phyloP scores from a whole-genome alignment of 768 basidiomycete species.

The Pisolithus sp. region DNA sequence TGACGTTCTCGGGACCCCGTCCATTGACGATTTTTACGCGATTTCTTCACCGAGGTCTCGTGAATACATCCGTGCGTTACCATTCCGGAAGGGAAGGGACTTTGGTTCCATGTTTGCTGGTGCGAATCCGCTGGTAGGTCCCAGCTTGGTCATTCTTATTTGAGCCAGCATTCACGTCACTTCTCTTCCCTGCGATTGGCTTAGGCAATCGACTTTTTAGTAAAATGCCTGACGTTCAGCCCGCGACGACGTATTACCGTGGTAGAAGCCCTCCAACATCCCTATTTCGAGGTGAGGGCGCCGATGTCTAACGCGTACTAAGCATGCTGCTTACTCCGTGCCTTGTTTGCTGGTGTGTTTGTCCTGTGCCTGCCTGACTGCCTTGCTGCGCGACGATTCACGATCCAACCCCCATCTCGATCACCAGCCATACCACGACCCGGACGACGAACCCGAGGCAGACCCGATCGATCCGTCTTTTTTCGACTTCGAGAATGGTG shows the following conservation, averaged over 20 bases:
- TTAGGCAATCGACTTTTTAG: conserved; percentile 71
- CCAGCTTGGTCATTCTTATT: not conserved
- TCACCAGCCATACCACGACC: conserved; percentile 76
- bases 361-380: not conserved
- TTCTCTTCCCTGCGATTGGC: not conserved
- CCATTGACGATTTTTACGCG: conserved; percentile 91
- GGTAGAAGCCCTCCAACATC: conserved; percentile 81
- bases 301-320: not conserved
- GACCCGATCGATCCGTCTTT: conserved; percentile 68
- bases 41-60: conserved; percentile 75
- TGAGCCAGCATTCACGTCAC: not conserved
- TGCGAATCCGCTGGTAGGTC: conserved; percentile 59
- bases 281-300: conserved; percentile 68
- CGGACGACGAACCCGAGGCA: conserved; percentile 83
- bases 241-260: conserved; percentile 87
- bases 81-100: conserved; percentile 75
- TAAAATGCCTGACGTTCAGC: conserved; percentile 75
- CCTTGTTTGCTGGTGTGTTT: not conserved
- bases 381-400: not conserved
- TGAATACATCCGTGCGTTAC: conserved; percentile 84
- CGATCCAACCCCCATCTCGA: not conserved
- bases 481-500: conserved; percentile 76
- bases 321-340: not conserved
- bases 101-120: conserved; percentile 67
- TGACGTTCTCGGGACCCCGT: conserved; percentile 87